A percentile compares a stretch with the other conserved stretches of the same genome.
These are phyloP conservation scores for Penicillium freii DNA, from an alignment of 2,329 filamentous ascomycete species.

Conservation along the genomic window DNA sequence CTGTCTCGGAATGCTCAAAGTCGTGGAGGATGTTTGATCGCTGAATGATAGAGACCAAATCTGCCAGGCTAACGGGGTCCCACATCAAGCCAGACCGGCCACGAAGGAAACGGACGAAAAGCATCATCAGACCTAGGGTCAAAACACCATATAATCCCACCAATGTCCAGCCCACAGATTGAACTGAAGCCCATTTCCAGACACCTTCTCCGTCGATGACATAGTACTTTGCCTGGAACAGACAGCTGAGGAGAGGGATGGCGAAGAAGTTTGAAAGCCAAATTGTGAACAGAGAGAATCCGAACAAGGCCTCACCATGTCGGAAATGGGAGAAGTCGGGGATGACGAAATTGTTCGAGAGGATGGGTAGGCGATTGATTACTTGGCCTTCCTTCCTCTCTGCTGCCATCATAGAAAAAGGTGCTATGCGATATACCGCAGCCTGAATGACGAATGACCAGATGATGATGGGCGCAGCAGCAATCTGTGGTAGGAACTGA, in stretches of 20 bases:
- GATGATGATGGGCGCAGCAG: conserved; percentile 69
- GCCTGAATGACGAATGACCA: conserved; percentile 74
- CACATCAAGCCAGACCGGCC: conserved; percentile 74
- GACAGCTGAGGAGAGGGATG: conserved; percentile 74
- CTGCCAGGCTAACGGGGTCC: conserved; percentile 79
- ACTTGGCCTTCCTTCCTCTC: conserved; percentile 60
- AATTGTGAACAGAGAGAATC: conserved; percentile 63
- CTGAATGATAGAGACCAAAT: conserved; percentile 74
- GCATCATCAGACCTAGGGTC: conserved; percentile 54
- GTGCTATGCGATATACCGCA: conserved; percentile 72
- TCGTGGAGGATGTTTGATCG: conserved; percentile 74
- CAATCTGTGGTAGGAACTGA: conserved; percentile 75
- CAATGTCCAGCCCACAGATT: conserved; percentile 74
- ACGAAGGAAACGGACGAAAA: conserved; percentile 64
- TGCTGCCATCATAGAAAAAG: conserved; percentile 74
- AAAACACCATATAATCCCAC: conserved; percentile 71
- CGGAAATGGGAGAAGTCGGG: conserved; percentile 67
- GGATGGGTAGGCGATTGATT: conserved; percentile 60
- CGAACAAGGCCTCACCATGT: conserved; percentile 66
- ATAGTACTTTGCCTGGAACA: conserved; percentile 68
- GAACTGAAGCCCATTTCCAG: conserved; percentile 79
- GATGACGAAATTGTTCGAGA: conserved; percentile 64
- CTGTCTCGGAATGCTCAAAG: conserved; percentile 68
- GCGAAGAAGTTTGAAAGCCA: conserved; percentile 75
- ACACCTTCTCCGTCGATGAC: conserved; percentile 55